phyloP scores from a whole-genome alignment of 306 rosid genomes.

The Dicorynia guianensis region DNA sequence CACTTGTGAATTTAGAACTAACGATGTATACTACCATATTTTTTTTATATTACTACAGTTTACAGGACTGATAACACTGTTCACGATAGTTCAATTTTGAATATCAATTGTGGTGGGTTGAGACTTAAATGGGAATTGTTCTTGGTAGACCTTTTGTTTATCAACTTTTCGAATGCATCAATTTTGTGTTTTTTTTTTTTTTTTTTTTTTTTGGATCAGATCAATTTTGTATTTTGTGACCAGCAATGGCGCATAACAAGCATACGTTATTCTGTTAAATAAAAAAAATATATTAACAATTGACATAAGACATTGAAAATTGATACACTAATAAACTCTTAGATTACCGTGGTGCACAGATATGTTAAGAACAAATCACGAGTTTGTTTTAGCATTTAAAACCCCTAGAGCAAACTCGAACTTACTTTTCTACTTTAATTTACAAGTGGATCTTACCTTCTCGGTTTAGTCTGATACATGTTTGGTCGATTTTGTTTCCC shows the following conservation, averaged over 20 bases:
- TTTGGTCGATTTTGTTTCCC: not conserved
- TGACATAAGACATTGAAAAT: not conserved
- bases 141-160: slow-evolving; percentile 11
- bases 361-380: not conserved
- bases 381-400: not conserved
- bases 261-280: not conserved
- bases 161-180: slow-evolving; percentile 6
- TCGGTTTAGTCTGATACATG: too few relatives aligned
- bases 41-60: slow-evolving; percentile 14
- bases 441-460: not conserved
- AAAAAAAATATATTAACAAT: not conserved
- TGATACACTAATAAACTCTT: not conserved
- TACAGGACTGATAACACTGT: slow-evolving; percentile 4
- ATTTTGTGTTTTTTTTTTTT: not conserved
- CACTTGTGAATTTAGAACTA: slow-evolving; percentile 37
- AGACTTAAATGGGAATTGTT: not conserved
- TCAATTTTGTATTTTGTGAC: not conserved
- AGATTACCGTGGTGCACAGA: not conserved
- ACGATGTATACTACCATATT: slow-evolving; percentile 34
- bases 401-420: not conserved
- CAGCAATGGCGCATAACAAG: not conserved
- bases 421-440: slow-evolving; percentile 5
- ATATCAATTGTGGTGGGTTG: not conserved
- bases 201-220: too few relatives aligned
- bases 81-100: slow-evolving; percentile 2